Conservation (phyloP, 2,329 filamentous ascomycete genomes). For the Fusarium chlamydosporum region DNA sequence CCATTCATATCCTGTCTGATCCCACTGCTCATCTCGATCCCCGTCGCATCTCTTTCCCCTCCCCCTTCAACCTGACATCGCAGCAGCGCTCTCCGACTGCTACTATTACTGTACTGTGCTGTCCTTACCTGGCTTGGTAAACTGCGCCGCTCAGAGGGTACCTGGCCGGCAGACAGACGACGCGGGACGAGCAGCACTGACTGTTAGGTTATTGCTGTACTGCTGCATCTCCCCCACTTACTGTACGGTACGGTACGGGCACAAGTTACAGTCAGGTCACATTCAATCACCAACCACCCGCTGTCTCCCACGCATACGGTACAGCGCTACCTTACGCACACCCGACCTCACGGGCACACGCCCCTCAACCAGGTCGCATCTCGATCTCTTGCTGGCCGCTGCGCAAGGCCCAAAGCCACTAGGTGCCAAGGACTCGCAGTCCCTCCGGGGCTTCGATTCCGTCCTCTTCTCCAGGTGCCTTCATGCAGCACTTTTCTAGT, state of each 20-base stretch:
- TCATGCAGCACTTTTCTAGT: slow-evolving; percentile 53
- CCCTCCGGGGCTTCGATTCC: slow-evolving; percentile 50
- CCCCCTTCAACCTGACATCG: slow-evolving; percentile 32
- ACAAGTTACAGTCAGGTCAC: slow-evolving; percentile 20
- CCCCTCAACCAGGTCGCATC: slow-evolving; percentile 44
- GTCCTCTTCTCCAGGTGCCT: slow-evolving; percentile 49
- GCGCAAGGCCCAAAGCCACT: slow-evolving; percentile 46
- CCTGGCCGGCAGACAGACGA: slow-evolving; percentile 10
- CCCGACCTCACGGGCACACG: slow-evolving; percentile 39
- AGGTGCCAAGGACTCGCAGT: slow-evolving; percentile 49
- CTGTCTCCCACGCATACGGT: slow-evolving; percentile 30
- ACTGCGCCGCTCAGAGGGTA: slow-evolving; percentile 36
- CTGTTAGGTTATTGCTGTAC: slow-evolving; percentile 7
- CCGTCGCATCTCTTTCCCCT: slow-evolving; percentile 40
- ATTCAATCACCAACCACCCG: slow-evolving; percentile 36
- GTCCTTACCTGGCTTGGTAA: slow-evolving; percentile 37
- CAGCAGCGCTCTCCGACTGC: slow-evolving; percentile 23
- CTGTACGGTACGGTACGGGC: slow-evolving; percentile 8
- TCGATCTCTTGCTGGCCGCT: slow-evolving; percentile 50
- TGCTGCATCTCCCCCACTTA: slow-evolving; percentile 30
- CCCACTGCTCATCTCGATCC: slow-evolving; percentile 45
- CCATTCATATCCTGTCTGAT: slow-evolving; percentile 30
- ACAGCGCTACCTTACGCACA: slow-evolving; percentile 32
- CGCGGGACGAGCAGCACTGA: slow-evolving; percentile 16
- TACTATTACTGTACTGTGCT: slow-evolving; percentile 2